Evolutionary conservation across 225 moss, liverwort and hornwort species (phyloP).

Genomic region (Sphagnum contortum): DNA sequence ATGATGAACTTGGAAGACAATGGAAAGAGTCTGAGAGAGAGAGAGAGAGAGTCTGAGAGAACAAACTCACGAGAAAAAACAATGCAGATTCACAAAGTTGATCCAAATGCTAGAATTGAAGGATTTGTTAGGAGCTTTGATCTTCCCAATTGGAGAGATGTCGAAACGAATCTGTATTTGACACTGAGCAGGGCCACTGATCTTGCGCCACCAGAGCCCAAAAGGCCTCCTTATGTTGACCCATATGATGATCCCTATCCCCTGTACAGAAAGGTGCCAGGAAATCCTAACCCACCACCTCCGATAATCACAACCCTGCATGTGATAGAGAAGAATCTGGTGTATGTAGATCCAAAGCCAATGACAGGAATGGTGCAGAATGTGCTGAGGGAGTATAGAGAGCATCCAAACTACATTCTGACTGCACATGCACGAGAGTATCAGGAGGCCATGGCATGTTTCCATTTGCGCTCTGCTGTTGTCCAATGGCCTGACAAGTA

Average conservation of each 20-base stretch:
- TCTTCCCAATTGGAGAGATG: slow-evolving; percentile 15
- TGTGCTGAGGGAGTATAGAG: slow-evolving; percentile 34
- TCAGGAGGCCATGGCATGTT: slow-evolving; percentile 55
- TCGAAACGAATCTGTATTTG: slow-evolving; percentile 23
- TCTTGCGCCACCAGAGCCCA: slow-evolving; percentile 3
- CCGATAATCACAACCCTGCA: slow-evolving; percentile 21
- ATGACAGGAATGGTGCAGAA: slow-evolving; percentile 34
- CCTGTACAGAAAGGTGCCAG: slow-evolving; percentile 22
- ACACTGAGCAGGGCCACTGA: slow-evolving; percentile 33
- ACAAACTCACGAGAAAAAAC: no score
- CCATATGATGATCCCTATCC: slow-evolving; percentile 29
- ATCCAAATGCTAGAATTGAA: slow-evolving; percentile 12
- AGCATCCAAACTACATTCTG: slow-evolving; percentile 33
- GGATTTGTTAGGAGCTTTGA: slow-evolving; percentile 27
- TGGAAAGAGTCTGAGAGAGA: no score
- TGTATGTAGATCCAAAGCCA: slow-evolving; percentile 15
- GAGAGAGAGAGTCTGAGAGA: no score
- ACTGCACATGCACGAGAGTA: slow-evolving; percentile 35
- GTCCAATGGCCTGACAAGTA: slow-evolving; percentile 57
- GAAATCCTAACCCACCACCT: not conserved
- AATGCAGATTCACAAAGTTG: slow-evolving; percentile 28
- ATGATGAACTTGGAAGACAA: no score
- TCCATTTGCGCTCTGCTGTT: slow-evolving; percentile 55
- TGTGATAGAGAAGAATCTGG: slow-evolving; percentile 18
- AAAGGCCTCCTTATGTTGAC: slow-evolving; percentile 11